These are phyloP conservation scores for Aphanomyces stellatus DNA, from an alignment of 352 stramenopile genomes.

Conservation along the genomic window DNA sequence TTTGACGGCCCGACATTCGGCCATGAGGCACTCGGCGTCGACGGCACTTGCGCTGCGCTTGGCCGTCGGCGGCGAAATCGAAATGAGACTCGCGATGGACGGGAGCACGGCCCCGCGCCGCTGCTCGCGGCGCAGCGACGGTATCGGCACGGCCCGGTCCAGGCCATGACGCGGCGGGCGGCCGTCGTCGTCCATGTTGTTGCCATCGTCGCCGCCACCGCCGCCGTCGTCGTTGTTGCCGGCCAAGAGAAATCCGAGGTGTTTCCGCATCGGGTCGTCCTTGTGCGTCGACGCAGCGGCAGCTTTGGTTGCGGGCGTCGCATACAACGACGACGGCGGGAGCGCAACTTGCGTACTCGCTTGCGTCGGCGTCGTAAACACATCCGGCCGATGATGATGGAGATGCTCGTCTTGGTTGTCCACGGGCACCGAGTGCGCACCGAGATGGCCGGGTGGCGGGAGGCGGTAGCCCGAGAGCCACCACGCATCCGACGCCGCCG, in stretches of 20 bases:
- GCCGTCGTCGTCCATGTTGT: too few species aligned
- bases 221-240: background rate
- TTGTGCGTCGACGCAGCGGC: too few species aligned
- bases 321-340: background rate
- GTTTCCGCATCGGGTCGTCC: background rate
- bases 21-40: background rate
- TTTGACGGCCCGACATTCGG: background rate
- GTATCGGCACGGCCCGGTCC: background rate
- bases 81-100: background rate
- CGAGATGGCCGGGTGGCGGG: conserved; percentile 5
- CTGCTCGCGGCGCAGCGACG: background rate
- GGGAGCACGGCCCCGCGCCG: background rate
- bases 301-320: too few species aligned
- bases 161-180: too few species aligned
- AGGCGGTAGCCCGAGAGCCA: conserved; percentile 8
- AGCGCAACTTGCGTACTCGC: background rate
- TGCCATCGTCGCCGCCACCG: background rate
- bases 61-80: conserved; percentile 7
- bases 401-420: background rate
- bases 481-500: background rate
- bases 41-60: conserved; percentile 2
- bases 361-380: background rate
- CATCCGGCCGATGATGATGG: background rate
- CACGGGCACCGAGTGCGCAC: conserved; percentile 4
- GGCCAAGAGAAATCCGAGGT: too few species aligned